Percentiles rank a stretch among this genome's conserved stretches.
phyloP scores from a whole-genome alignment of 2,329 filamentous ascomycete species.

The Biscogniauxia sp. region DNA sequence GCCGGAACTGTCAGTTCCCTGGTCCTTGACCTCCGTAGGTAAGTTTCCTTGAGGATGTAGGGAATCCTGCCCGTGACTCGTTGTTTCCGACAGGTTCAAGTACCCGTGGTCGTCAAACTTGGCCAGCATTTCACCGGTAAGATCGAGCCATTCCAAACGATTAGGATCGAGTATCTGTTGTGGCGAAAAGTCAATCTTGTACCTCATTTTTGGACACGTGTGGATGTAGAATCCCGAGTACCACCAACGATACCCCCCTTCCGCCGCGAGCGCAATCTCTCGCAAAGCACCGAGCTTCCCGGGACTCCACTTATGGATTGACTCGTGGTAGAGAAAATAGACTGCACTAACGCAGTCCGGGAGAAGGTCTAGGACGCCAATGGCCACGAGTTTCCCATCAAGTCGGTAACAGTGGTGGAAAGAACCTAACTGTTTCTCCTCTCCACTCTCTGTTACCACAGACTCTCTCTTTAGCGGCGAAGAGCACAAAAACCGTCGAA shows the following conservation, averaged over 20 bases:
- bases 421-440: constrained; percentile 61
- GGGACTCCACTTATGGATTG: constrained; percentile 65
- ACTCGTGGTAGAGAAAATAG: constrained; percentile 79
- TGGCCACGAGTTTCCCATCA: constrained; percentile 71
- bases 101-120: constrained; percentile 57
- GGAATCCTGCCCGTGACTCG: constrained; percentile 9
- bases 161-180: constrained; percentile 73
- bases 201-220: constrained; percentile 76
- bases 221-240: constrained; percentile 84
- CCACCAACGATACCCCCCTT: constrained; percentile 71
- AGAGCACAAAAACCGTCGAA: constrained; percentile 70
- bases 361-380: constrained; percentile 74
- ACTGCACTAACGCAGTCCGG: constrained; percentile 77
- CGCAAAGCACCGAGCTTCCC: constrained; percentile 74
- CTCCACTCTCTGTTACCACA: constrained; percentile 45
- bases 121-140: constrained; percentile 52
- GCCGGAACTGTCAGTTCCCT: neutral
- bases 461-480: constrained; percentile 60
- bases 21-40: constrained; percentile 11
- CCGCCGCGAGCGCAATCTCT: constrained; percentile 68
- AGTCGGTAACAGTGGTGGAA: constrained; percentile 81
- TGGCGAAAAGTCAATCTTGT: constrained; percentile 77
- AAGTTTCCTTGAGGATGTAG: neutral
- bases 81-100: constrained; percentile 42
- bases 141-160: constrained; percentile 58